Base-by-base conservation (phyloP, 139 green algal genomes). In the Asterochloris erici region DNA sequence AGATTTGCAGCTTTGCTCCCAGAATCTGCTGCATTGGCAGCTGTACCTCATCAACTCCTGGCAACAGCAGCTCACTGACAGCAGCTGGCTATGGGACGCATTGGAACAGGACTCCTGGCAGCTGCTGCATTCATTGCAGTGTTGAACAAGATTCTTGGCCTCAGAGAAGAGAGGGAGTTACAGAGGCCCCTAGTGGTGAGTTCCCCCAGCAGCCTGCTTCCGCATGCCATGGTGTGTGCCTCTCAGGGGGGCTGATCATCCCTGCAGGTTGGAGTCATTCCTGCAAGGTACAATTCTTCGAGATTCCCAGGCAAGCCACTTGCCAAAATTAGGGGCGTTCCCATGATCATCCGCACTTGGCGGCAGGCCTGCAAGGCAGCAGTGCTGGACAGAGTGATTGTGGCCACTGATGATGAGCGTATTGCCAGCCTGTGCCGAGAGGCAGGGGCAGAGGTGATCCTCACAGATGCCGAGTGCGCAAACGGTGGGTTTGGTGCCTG, bases 281-380 rank as follows among this genome's bases (percentile, higher is more conserved):
- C 92, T 1, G 92, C 92, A 0, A 85, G 92, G 11, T 96, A 92
- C 81, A 54, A 85, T 38, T 94, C 90, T 12, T 83, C 78, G 16
- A 86, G 91, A 24, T 95, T 95, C 81, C 87, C 89, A 24, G 92
- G 92, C 64, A 95, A 95, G 79, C 92, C 92, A 19, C 82, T 95
- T 70, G 86, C 87, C 15, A 76, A 83, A 63, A 93, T 95, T 60
- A 27, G 87, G 16, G 91, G 91, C 69, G 91, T 92, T 82, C 87
- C 92, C 63, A 95, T 95, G 92, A 90, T 95, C 54, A 28, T 91
- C 73, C 83, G 88, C 27, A 95, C 92, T 26, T 95, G 89, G 47
- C 81, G 92, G 76, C 90, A 93, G 82, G 92, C 90, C 19, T 89
- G 85, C 81, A 82, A 88, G 61, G 87, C 90, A 9, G 87, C 60